A percentile compares a stretch with the other conserved stretches of the same genome.
Evolutionary conservation across 1,284 basidiomycete species (phyloP).

Genomic region (Malassezia nana): DNA sequence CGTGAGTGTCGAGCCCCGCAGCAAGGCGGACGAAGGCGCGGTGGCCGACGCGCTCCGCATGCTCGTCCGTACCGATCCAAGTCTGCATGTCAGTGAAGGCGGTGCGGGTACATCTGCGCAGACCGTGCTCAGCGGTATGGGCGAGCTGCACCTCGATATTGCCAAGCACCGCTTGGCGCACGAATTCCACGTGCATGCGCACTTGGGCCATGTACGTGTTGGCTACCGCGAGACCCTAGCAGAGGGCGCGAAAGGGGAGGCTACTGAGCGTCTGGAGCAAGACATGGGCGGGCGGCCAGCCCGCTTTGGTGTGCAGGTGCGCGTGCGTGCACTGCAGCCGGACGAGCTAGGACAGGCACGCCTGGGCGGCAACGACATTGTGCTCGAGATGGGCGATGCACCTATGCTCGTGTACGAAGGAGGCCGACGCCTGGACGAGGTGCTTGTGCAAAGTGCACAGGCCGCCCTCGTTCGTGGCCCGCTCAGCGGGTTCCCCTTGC

Average conservation of each 20-base stretch:
- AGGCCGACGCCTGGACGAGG: background rate
- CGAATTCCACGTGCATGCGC: slow-evolving; percentile 69
- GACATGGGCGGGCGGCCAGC: slow-evolving; percentile 35
- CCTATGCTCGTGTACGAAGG: background rate
- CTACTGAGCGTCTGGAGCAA: slow-evolving; percentile 28
- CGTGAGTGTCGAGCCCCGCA: slow-evolving; percentile 41
- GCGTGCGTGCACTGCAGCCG: slow-evolving; percentile 20
- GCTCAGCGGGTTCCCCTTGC: slow-evolving; percentile 36
- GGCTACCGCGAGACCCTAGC: slow-evolving; percentile 67
- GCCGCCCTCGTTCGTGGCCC: slow-evolving; percentile 39
- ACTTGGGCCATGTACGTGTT: slow-evolving; percentile 66
- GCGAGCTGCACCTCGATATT: slow-evolving; percentile 76
- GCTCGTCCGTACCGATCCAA: slow-evolving; percentile 74
- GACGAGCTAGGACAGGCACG: slow-evolving; percentile 20
- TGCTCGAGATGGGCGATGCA: slow-evolving; percentile 17
- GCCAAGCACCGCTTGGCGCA: slow-evolving; percentile 66
- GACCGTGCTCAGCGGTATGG: slow-evolving; percentile 69
- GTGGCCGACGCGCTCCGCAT: slow-evolving; percentile 65
- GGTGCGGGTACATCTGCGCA: slow-evolving; percentile 54
- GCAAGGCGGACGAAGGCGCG: slow-evolving; percentile 57
- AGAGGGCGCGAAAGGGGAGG: slow-evolving; percentile 21
- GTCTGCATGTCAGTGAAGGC: slow-evolving; percentile 56
- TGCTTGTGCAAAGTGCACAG: slow-evolving; percentile 19
- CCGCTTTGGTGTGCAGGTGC: slow-evolving; percentile 23
- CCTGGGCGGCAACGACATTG: slow-evolving; percentile 29